These are phyloP conservation scores for Salix purpurea DNA, from an alignment of 345 rosid genomes.

Conservation along the genomic window DNA sequence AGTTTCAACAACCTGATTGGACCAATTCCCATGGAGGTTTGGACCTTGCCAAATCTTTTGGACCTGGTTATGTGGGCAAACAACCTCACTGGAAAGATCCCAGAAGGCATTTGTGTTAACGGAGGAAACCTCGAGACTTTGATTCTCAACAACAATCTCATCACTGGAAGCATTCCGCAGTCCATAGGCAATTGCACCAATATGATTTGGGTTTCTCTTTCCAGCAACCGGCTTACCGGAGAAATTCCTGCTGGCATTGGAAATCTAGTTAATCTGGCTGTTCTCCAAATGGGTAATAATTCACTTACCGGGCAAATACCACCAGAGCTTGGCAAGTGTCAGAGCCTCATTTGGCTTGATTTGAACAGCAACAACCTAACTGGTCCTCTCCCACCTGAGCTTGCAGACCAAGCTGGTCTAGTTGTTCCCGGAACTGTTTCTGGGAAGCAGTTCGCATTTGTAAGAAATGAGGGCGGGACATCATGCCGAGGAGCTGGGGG, in stretches of 20 bases:
- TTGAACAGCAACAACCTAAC: constrained; percentile 71
- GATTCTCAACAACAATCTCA: constrained; percentile 81
- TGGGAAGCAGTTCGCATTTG: constrained; percentile 88
- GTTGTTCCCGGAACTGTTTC: constrained; percentile 76
- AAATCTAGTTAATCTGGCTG: constrained; percentile 55
- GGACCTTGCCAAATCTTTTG: constrained; percentile 65
- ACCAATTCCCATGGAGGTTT: constrained; percentile 56
- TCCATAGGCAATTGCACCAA: constrained; percentile 72
- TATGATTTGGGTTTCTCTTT: constrained; percentile 88
- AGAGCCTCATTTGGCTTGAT: constrained; percentile 90
- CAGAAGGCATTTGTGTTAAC: constrained; percentile 56
- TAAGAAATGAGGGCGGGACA: constrained; percentile 95
- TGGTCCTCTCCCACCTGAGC: constrained; percentile 59
- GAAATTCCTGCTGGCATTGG: constrained; percentile 70
- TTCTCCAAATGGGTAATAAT: constrained; percentile 86
- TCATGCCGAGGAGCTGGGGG: constrained; percentile 98
- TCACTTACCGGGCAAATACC: constrained; percentile 75
- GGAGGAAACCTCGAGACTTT: constrained; percentile 81
- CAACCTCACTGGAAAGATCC: constrained; percentile 78
- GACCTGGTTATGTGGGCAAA: constrained; percentile 96
- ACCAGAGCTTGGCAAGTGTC: constrained; percentile 63
- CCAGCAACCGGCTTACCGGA: constrained; percentile 67
- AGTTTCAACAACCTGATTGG: constrained; percentile 81
- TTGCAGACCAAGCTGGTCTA: constrained; percentile 68
- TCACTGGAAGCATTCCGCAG: constrained; percentile 64